A percentile compares a stretch with the other conserved stretches of the same genome.
Conservation (phyloP, 1,284 basidiomycete genomes). For the Pyrrhoderma lamaoense region DNA sequence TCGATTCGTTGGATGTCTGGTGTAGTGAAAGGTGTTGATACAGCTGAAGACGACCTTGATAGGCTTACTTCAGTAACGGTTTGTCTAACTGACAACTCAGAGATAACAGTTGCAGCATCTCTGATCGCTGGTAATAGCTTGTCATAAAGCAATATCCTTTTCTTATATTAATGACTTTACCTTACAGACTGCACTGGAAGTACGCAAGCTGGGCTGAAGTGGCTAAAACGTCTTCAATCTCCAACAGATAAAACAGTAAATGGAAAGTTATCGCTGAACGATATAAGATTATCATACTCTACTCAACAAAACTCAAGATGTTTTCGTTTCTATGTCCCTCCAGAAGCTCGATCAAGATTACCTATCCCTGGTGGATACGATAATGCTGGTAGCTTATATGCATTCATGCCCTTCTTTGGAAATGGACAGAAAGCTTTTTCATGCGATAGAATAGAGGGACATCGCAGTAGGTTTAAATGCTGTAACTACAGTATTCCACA, state of each 20-base stretch:
- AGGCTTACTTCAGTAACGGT: constrained; percentile 2
- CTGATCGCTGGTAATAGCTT: constrained; percentile 7
- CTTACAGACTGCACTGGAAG: constrained; percentile 15
- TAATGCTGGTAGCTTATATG: constrained; percentile 5
- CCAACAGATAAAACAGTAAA: too few relatives aligned
- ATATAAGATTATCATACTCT: constrained; percentile 9
- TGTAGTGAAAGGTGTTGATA: constrained; percentile 5
- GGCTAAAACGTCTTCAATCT: constrained; percentile 7
- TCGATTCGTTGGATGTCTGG: constrained; percentile 8
- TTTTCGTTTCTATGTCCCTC: constrained; percentile 11
- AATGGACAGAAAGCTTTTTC: constrained; percentile 4
- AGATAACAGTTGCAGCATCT: constrained; percentile 1
- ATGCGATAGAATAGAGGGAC: constrained; percentile 8
- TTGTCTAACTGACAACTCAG: background rate
- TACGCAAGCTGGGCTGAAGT: constrained; percentile 17
- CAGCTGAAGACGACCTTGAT: background rate
- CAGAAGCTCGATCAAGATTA: constrained; percentile 4
- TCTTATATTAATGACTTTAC: background rate
- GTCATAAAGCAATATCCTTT: background rate
- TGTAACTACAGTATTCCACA: background rate
- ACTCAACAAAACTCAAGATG: background rate
- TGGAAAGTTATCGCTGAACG: too few relatives aligned
- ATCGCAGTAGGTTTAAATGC: constrained; percentile 8
- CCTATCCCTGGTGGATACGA: constrained; percentile 15
- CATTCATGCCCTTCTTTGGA: constrained; percentile 10